Evolutionary conservation across 352 stramenopile genomes (phyloP).

Genomic region (Globisporangium carolinianum): DNA sequence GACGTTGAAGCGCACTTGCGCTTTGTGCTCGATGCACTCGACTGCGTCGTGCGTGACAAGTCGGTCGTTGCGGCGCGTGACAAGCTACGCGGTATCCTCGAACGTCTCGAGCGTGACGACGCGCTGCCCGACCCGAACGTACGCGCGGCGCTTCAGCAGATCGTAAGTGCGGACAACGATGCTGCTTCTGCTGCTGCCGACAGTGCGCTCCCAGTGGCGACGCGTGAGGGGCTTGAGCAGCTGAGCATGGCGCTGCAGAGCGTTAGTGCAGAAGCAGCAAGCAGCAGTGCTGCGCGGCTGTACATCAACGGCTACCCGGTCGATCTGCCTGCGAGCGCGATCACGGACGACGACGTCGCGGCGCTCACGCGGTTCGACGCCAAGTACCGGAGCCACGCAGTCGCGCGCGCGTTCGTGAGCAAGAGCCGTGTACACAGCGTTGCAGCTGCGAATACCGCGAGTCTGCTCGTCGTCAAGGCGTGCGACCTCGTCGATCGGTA

Average conservation of each 20-base stretch:
- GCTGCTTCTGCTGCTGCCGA: not conserved
- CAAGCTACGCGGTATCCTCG: conserved; percentile 44
- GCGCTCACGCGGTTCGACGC: conserved; percentile 66
- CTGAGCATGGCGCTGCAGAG: conserved; percentile 40
- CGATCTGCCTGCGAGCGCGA: conserved; percentile 36
- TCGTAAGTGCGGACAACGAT: conserved; percentile 7
- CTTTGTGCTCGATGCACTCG: conserved; percentile 48
- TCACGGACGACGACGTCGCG: conserved; percentile 54
- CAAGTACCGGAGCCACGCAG: conserved; percentile 58
- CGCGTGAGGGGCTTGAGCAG: conserved; percentile 20
- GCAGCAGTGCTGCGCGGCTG: conserved; percentile 20
- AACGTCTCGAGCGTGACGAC: conserved; percentile 17
- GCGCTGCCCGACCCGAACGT: not conserved
- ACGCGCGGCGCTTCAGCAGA: conserved; percentile 14
- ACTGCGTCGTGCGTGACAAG: conserved; percentile 50
- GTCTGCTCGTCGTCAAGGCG: conserved; percentile 66
- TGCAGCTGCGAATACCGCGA: conserved; percentile 49
- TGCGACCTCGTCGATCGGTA: conserved; percentile 79
- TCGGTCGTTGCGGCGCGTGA: conserved; percentile 32
- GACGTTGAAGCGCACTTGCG: conserved; percentile 45
- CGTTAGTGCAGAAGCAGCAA: conserved; percentile 9
- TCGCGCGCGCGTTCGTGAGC: conserved; percentile 70
- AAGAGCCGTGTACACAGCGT: conserved; percentile 34
- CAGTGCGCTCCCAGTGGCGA: conserved; percentile 11
- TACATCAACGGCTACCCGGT: conserved; percentile 73